Conservation (phyloP, 768 basidiomycete species). For the Trametes meyenii region DNA sequence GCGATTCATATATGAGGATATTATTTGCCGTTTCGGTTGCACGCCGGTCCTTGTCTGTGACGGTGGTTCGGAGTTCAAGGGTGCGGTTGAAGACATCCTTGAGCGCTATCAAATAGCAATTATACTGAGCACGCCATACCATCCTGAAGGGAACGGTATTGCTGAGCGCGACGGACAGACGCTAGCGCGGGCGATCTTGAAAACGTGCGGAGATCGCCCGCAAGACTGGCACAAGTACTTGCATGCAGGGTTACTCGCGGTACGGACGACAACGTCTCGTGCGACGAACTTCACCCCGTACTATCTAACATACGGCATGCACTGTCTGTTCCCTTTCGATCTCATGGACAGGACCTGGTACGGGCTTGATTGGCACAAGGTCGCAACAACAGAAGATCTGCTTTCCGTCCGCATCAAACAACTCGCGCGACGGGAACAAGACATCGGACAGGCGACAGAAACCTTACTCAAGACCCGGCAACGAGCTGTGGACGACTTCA, state of each 20-base stretch:
- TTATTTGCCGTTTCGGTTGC: slow-evolving; percentile 7
- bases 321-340: slow-evolving; percentile 36
- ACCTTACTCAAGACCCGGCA: not conserved
- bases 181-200: slow-evolving; percentile 26
- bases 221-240: slow-evolving; percentile 35
- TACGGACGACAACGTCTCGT: slow-evolving; percentile 29
- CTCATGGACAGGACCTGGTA: slow-evolving; percentile 35
- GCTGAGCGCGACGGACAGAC: slow-evolving; percentile 36
- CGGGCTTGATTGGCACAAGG: slow-evolving; percentile 30
- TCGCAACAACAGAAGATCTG: slow-evolving; percentile 30
- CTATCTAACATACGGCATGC: slow-evolving; percentile 35
- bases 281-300: slow-evolving; percentile 38
- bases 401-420: not conserved
- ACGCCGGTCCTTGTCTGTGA: slow-evolving; percentile 31
- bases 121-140: slow-evolving; percentile 34
- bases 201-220: slow-evolving; percentile 22
- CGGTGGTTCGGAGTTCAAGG: slow-evolving; percentile 37
- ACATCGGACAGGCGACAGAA: not conserved
- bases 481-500: not conserved
- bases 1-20: not conserved
- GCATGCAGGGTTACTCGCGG: slow-evolving; percentile 30
- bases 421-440: not conserved
- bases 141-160: slow-evolving; percentile 37
- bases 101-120: slow-evolving; percentile 31
- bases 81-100: slow-evolving; percentile 27